Conservation (phyloP, 2,329 filamentous ascomycete genomes). For the Cercospora sp. region DNA sequence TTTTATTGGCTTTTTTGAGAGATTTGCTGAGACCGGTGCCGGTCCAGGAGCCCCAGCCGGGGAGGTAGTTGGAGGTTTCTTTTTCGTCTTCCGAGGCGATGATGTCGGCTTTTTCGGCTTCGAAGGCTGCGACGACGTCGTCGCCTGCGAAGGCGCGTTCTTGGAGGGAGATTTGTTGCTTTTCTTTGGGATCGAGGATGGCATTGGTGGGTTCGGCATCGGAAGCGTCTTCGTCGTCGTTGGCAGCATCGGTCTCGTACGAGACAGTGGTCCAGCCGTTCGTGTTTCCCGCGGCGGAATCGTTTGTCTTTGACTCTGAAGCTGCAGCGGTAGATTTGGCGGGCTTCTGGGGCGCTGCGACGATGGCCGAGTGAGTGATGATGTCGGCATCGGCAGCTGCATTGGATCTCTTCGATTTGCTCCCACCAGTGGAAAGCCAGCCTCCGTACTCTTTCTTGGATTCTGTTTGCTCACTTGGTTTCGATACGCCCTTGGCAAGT, state of each 20-base stretch:
- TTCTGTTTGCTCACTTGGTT: constrained; percentile 6
- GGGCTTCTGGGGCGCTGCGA: constrained; percentile 8
- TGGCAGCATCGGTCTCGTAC: constrained; percentile 34
- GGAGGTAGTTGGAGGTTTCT: constrained; percentile 77
- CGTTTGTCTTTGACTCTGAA: constrained; percentile 24
- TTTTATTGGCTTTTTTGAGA: constrained; percentile 63
- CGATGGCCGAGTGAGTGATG: constrained; percentile 13
- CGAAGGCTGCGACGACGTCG: constrained; percentile 79
- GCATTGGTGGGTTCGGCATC: constrained; percentile 32
- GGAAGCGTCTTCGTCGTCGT: constrained; percentile 32
- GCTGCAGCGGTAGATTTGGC: constrained; percentile 1
- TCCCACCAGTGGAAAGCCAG: constrained; percentile 31
- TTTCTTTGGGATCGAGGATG: constrained; percentile 37
- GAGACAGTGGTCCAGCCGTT: constrained; percentile 49
- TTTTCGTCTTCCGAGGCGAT: constrained; percentile 79
- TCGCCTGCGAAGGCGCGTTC: constrained; percentile 81
- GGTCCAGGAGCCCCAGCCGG: constrained; percentile 92
- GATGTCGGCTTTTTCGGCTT: constrained; percentile 71
- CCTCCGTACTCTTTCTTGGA: constrained; percentile 13
- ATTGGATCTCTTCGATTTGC: constrained; percentile 27
- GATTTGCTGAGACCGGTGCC: constrained; percentile 77
- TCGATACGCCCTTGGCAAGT: constrained; percentile 28
- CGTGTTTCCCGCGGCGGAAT: constrained; percentile 34
- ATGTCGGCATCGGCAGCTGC: constrained; percentile 26
- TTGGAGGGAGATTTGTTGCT: constrained; percentile 68